phyloP scores from a whole-genome alignment of 2,329 filamentous ascomycete genomes.

The Tolypocladium inflatum region DNA sequence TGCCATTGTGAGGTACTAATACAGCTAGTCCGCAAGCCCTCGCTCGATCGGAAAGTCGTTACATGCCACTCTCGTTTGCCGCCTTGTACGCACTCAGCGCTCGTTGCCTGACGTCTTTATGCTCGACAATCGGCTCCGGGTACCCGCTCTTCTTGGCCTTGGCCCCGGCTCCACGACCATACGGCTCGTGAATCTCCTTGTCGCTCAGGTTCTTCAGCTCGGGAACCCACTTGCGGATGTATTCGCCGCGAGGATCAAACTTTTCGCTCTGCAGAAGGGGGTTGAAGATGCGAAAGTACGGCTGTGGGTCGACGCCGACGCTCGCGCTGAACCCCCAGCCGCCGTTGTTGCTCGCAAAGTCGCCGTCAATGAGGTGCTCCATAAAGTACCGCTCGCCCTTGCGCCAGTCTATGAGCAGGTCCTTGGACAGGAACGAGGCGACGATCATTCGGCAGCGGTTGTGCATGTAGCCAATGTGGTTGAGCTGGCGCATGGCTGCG shows the following conservation, averaged over 20 bases:
- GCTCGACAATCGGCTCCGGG: constrained; percentile 64
- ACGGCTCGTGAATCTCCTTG: constrained; percentile 73
- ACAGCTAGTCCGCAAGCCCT: not conserved
- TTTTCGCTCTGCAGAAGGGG: constrained; percentile 77
- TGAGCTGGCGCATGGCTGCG: constrained; percentile 74
- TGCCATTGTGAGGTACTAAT: not conserved
- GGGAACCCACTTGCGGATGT: constrained; percentile 74
- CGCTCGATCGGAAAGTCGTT: not conserved
- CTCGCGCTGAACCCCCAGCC: constrained; percentile 50
- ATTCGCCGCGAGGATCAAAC: constrained; percentile 70
- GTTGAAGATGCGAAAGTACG: constrained; percentile 88
- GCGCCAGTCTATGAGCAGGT: constrained; percentile 75
- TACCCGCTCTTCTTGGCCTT: constrained; percentile 60
- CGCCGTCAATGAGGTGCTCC: constrained; percentile 69
- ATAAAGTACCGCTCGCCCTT: constrained; percentile 77
- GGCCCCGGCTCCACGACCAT: constrained; percentile 50
- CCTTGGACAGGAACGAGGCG: constrained; percentile 71
- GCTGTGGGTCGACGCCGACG: constrained; percentile 74
- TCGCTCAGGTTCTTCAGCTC: constrained; percentile 58
- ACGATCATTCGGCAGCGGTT: constrained; percentile 80
- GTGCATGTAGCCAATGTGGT: constrained; percentile 65
- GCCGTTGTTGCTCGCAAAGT: constrained; percentile 69
- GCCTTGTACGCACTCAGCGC: constrained; percentile 63
- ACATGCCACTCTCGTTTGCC: constrained; percentile 20
- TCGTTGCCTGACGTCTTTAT: constrained; percentile 57